Conservation (phyloP, 805 yeast species). For the Brettanomyces sp. region DNA sequence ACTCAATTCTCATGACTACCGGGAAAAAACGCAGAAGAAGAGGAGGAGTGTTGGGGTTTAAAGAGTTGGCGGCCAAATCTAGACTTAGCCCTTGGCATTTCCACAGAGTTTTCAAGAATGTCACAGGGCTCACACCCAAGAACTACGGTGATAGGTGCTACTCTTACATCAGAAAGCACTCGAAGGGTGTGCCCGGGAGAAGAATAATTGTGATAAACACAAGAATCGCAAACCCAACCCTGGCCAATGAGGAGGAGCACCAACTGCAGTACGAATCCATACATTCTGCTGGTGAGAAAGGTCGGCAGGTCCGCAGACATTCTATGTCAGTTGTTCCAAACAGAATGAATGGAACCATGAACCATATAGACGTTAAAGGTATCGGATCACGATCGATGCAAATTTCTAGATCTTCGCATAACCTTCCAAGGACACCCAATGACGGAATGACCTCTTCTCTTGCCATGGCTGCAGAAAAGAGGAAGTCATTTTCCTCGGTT, state of each 20-base stretch:
- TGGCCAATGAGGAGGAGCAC: constrained; percentile 10
- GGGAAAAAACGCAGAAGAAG: constrained; percentile 46
- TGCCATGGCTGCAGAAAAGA: no score
- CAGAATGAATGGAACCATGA: no score
- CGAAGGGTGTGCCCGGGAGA: constrained; percentile 9
- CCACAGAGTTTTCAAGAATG: constrained; percentile 80
- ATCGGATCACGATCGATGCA: no score
- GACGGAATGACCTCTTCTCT: no score
- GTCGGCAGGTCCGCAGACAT: no score
- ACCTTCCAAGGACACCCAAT: no score
- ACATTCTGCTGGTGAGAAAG: no score
- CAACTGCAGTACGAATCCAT: neutral
- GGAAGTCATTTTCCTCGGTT: no score
- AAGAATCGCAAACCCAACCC: constrained; percentile 25
- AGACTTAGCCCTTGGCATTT: constrained; percentile 88
- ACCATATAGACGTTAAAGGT: no score
- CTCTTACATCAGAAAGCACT: constrained; percentile 38
- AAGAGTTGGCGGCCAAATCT: constrained; percentile 78
- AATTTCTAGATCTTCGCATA: no score
- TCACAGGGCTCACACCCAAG: constrained; percentile 82
- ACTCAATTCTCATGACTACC: constrained; percentile 6
- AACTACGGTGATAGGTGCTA: constrained; percentile 81
- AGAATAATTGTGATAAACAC: constrained; percentile 21
- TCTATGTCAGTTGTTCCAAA: no score
- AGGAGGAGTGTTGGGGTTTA: constrained; percentile 76